Percentiles rank a stretch among this genome's conserved stretches.
Evolutionary conservation across 169 alveolate genomes (phyloP).

Genomic region (Cryptosporidium ryanae): DNA sequence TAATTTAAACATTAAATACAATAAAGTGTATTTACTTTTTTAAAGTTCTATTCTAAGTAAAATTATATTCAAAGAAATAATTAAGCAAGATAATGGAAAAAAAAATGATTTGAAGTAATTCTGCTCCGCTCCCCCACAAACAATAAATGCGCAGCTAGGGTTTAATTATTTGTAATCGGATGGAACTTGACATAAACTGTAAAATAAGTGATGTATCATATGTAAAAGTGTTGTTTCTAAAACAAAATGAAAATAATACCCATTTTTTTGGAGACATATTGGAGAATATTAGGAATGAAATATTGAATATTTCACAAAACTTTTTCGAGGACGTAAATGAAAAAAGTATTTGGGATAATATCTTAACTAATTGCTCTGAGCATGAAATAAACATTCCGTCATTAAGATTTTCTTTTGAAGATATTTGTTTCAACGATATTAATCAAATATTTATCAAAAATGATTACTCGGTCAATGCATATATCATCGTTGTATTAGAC

Average conservation of each 20-base stretch:
- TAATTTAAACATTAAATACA: no score
- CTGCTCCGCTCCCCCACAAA: no score
- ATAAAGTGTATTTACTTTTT: no score
- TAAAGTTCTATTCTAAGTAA: no score
- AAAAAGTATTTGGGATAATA: neutral
- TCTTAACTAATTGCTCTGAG: neutral
- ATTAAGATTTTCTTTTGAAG: neutral
- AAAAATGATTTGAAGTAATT: no score
- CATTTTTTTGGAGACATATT: neutral
- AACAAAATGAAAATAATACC: neutral
- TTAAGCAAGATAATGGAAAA: no score
- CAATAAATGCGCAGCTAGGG: no score
- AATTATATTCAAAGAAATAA: no score
- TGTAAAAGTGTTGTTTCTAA: conserved; percentile 38
- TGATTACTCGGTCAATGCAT: no score
- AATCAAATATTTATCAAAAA: no score
- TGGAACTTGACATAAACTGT: conserved; percentile 17
- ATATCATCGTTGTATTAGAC: no score
- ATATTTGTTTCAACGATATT: neutral
- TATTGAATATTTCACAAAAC: neutral
- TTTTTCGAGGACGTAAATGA: neutral
- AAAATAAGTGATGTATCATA: conserved; percentile 10
- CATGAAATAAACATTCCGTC: neutral
- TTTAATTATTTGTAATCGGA: neutral
- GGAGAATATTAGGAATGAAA: neutral